Conservation (phyloP, 2,329 filamentous ascomycete genomes). For the Pseudogymnoascus sp. region DNA sequence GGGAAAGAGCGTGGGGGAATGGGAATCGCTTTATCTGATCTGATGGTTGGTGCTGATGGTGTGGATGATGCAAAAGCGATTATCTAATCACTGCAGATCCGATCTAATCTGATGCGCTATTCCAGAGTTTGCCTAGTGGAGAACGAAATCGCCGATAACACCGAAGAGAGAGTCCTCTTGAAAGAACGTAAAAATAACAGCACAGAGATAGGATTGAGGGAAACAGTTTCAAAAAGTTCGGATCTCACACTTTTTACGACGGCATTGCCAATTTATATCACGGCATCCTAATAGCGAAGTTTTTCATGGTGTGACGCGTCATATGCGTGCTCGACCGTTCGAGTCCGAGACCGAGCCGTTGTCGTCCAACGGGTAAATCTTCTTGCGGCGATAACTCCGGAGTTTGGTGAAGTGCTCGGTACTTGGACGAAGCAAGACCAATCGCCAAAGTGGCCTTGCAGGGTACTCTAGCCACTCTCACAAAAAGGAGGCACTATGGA, state of each 20-base stretch:
- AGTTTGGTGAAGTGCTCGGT: not conserved
- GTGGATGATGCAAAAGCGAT: not conserved
- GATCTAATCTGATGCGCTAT: conserved; percentile 6
- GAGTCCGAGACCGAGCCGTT: conserved; percentile 6
- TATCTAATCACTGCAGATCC: not conserved
- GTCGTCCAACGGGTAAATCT: not conserved
- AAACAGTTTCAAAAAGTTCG: not conserved
- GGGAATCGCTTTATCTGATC: not conserved
- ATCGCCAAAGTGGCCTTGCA: not conserved
- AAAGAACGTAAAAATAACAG: not conserved
- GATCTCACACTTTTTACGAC: not conserved
- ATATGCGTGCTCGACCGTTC: not conserved
- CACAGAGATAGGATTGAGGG: not conserved
- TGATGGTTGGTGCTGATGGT: not conserved
- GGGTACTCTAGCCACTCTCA: not conserved
- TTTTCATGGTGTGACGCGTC: not conserved
- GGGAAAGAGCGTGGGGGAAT: not conserved
- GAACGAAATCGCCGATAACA: not conserved
- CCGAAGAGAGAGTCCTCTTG: not conserved
- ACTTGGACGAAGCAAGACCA: not conserved
- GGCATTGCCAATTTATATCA: not conserved
- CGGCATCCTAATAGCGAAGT: not conserved
- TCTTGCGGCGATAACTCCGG: not conserved
- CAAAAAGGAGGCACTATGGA: not conserved
- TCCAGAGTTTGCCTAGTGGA: not conserved